These are phyloP conservation scores for Neocucurbitaria cava DNA, from an alignment of 2,329 filamentous ascomycete species.

Conservation along the genomic window DNA sequence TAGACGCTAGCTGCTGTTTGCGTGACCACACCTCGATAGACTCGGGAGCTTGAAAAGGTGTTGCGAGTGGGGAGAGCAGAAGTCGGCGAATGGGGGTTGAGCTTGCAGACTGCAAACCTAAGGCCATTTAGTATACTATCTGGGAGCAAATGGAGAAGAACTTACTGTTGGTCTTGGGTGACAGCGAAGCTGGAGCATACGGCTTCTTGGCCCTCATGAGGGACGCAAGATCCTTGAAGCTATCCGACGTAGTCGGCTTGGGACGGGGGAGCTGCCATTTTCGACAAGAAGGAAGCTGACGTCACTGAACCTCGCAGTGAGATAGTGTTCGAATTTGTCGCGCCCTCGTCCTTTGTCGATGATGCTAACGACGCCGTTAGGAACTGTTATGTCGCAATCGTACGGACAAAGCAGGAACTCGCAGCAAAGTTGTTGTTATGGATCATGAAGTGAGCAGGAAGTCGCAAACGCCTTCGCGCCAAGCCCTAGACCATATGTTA, in stretches of 20 bases:
- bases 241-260: constrained; percentile 12
- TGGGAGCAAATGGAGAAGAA: background rate
- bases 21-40: constrained; percentile 15
- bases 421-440: background rate
- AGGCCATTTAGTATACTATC: background rate
- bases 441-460: background rate
- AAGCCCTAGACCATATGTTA: constrained; percentile 1
- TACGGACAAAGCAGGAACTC: background rate
- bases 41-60: background rate
- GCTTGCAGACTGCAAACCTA: constrained; percentile 12
- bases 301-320: too few relatives aligned
- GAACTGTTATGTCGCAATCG: background rate
- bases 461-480: constrained; percentile 9
- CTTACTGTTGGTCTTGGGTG: constrained; percentile 2
- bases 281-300: too few relatives aligned
- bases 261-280: background rate
- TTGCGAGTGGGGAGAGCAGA: constrained; percentile 10
- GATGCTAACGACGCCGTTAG: constrained; percentile 17
- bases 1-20: constrained; percentile 1
- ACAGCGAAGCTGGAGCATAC: constrained; percentile 4
- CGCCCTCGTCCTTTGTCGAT: background rate
- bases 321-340: background rate
- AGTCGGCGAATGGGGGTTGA: background rate
- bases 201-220: constrained; percentile 29
- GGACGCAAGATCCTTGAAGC: constrained; percentile 22